A percentile compares a stretch with the other conserved stretches of the same genome.
Evolutionary conservation across 2,329 filamentous ascomycete genomes (phyloP).

Genomic region (Ceratocystis variospora): DNA sequence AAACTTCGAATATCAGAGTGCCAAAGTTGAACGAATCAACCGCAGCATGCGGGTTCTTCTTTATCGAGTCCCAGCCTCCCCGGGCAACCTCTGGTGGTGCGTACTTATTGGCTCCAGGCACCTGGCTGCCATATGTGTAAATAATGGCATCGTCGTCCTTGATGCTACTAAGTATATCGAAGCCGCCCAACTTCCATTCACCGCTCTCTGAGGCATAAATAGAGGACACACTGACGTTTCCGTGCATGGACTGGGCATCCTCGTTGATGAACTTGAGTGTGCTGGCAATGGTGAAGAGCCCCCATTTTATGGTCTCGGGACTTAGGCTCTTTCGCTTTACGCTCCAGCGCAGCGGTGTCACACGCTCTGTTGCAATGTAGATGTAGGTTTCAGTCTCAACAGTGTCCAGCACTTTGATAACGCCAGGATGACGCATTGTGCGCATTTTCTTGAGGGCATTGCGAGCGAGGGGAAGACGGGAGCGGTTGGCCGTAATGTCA

Average conservation of each 20-base stretch:
- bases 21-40: conserved; percentile 83
- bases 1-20: conserved; percentile 73
- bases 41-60: conserved; percentile 64
- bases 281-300: conserved; percentile 71
- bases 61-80: conserved; percentile 82
- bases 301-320: conserved; percentile 94
- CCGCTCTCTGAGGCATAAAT: conserved; percentile 91
- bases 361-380: conserved; percentile 86
- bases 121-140: conserved; percentile 77
- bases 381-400: conserved; percentile 93
- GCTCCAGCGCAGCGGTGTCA: conserved; percentile 79
- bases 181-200: conserved; percentile 92
- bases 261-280: conserved; percentile 94
- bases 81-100: conserved; percentile 75
- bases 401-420: conserved; percentile 86
- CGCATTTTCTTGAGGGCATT: conserved; percentile 91
- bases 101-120: conserved; percentile 75
- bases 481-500: conserved; percentile 68
- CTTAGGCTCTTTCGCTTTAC: conserved; percentile 76
- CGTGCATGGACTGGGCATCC: conserved; percentile 84
- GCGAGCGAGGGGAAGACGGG: conserved; percentile 70
- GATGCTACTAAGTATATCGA: conserved; percentile 85
- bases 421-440: conserved; percentile 83
- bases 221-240: conserved; percentile 69
- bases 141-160: conserved; percentile 93